Evolutionary conservation across 2,329 filamentous ascomycete species (phyloP), one percentile per base, ranked within the genome.

Genomic region (Fulvia fulva): DNA sequence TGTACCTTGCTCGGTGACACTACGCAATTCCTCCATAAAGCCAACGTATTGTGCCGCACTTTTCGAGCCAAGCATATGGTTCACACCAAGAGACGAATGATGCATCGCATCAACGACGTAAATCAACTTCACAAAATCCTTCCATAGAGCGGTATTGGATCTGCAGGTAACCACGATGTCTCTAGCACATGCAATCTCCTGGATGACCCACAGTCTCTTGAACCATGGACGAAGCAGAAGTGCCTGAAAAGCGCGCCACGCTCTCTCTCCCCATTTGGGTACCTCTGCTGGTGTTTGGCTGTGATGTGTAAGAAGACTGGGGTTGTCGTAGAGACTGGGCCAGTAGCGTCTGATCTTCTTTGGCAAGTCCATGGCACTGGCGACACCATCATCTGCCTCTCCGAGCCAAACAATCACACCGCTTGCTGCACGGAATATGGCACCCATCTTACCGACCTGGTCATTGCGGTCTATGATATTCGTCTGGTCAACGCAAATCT

Each of bases 401-500:
- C 62, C 60, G 19, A 64, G 60, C 62, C 62, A 64, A 11, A 64
- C 58, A 22, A 64, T 59, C 23, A 64, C 62, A 11, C 58, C 58
- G 22, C 25, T 53, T 8, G 62, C 60, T 51, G 57, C 57, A 12
- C 56, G 57, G 26, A 57, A 64, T 30, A 62, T 62, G 14, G 55
- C 55, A 16, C 60, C 62, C 62, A 64, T 64, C 44, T 59, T 64
- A 45, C 57, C 43, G 8, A 60, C 60, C 44, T 59, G 59, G 37
- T 61, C 59, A 30, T 63, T 63, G 52, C 56, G 55, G 26, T 57
- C 55, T 30, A 62, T 62, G 43, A 61, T 57, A 22, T 59, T 59
- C 3, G n/a, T 52, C 52, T 64, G 60, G 25, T 64, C 62, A 12
- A 64, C 56, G 32, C 62, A 64, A 51, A 64, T 55, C 41, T 64